Conservation (phyloP, 345 rosid species). For the Clausena lansium region DNA sequence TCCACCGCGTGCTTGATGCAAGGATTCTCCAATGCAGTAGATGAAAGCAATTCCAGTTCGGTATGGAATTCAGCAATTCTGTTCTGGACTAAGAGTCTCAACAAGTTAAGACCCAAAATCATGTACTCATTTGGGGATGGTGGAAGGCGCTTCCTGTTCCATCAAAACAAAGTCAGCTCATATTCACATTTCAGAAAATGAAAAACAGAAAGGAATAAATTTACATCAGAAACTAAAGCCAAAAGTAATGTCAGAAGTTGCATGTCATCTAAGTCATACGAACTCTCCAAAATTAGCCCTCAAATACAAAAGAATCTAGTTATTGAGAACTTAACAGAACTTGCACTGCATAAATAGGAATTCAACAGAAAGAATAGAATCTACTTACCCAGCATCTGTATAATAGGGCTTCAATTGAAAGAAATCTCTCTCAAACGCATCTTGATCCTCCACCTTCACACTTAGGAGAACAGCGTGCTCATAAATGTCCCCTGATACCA, state of each 20-base stretch:
- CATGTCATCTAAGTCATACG: not conserved
- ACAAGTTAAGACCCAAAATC: slow-evolving; percentile 87
- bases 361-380: not conserved
- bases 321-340: not conserved
- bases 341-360: not conserved
- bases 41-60: slow-evolving; percentile 79
- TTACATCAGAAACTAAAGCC: not conserved
- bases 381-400: slow-evolving; percentile 76
- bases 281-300: not conserved
- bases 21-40: slow-evolving; percentile 74
- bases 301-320: not conserved
- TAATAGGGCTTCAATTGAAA: slow-evolving; percentile 94
- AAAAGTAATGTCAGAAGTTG: not conserved
- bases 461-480: slow-evolving; percentile 93
- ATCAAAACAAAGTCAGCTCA: slow-evolving; percentile 16
- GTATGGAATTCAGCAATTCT: slow-evolving; percentile 98
- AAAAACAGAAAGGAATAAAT: not conserved
- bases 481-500: slow-evolving; percentile 69
- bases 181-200: not conserved
- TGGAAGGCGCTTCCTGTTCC: slow-evolving; percentile 61
- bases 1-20: slow-evolving; percentile 96
- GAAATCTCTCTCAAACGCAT: slow-evolving; percentile 94
- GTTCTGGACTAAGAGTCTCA: slow-evolving; percentile 91
- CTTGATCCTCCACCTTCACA: slow-evolving; percentile 89
- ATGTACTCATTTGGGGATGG: slow-evolving; percentile 80